Base-by-base conservation (phyloP, 2,329 filamentous ascomycete genomes). In the Monosporascus sp. region DNA sequence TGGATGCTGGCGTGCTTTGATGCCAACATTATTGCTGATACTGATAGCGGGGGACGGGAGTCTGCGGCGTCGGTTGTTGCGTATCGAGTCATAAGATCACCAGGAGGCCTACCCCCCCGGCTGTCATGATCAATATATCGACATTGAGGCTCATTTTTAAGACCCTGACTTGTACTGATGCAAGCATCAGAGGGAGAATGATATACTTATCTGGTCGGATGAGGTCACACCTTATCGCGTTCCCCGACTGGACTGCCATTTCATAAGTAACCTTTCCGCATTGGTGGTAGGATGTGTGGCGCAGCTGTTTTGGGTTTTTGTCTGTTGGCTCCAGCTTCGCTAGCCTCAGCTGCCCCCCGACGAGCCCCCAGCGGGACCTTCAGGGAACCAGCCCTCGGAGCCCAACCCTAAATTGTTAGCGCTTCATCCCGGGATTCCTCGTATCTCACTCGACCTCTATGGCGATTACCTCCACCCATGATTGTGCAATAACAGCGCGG, bases 271-370 rank as follows among this genome's bases (percentile, higher is more conserved):
- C 52, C 53, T 53, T 54, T 38, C 49, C 31, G 8, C 18, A 46
- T 49, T 53, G 53, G 53, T 37, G 46, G 50, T 54, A 58, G 53
- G n/a, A 39, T 47, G 48, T 53, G 57, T 59, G 59, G 57, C 57
- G 57, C 58, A 59, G 57, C 36, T 17, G 43, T 38, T 51, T 38
- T 24, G 39, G 17, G 7, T 43, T 8, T 25, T 7, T 41, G 5
- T 18, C 18, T 20, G 38, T 41, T n/a, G 17, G 17, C 38, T 20
- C 38, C 17, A 41, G 38, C 7, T 41, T 41, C 18, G 38, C 18
- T 17, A 20, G 38, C 18, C 17, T 9, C 9, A 20, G 31, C 31
- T 11, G 27, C 27, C 3, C 27, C 3, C 27, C 9, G 9, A 11
- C 8, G 3, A 11, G 27, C 27, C 27, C 27, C 31, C 31, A 8